These are phyloP conservation scores for Wickerhamiella siamensis DNA, from an alignment of 805 yeast genomes.

Conservation along the genomic window DNA sequence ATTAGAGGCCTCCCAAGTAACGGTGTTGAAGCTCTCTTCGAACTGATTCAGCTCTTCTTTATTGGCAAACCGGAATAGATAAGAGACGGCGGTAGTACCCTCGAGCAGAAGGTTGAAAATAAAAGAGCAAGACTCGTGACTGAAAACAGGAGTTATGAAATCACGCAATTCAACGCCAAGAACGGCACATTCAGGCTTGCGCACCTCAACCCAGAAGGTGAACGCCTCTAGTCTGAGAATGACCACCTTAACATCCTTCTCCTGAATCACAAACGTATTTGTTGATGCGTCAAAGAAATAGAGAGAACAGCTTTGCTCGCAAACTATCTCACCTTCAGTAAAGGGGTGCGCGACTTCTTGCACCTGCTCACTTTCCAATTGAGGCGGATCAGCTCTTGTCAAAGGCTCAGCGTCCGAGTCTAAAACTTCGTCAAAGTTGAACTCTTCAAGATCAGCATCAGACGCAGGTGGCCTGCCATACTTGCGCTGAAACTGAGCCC, in stretches of 20 bases:
- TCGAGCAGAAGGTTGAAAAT: slow-evolving; percentile 44
- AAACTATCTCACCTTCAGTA: slow-evolving; percentile 13
- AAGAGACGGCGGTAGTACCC: slow-evolving; percentile 36
- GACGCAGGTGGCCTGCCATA: slow-evolving; percentile 36
- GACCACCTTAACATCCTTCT: slow-evolving; percentile 23
- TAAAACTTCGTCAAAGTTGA: slow-evolving; percentile 29
- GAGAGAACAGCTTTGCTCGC: slow-evolving; percentile 27
- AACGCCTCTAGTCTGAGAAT: slow-evolving; percentile 36
- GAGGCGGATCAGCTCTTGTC: neutral
- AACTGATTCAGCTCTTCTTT: slow-evolving; percentile 33
- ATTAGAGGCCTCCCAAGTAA: slow-evolving; percentile 50
- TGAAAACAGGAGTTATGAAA: slow-evolving; percentile 52
- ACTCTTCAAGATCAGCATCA: slow-evolving; percentile 40
- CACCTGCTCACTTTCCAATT: slow-evolving; percentile 8
- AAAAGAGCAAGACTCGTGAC: slow-evolving; percentile 41
- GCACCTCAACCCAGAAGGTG: slow-evolving; percentile 39
- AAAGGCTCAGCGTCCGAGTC: neutral
- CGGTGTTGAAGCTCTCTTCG: slow-evolving; percentile 36
- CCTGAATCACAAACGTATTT: slow-evolving; percentile 35
- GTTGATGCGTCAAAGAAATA: slow-evolving; percentile 42
- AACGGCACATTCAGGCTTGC: slow-evolving; percentile 18
- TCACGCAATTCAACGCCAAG: slow-evolving; percentile 33
- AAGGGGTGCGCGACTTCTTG: slow-evolving; percentile 9
- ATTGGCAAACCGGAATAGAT: slow-evolving; percentile 42
- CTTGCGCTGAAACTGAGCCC: slow-evolving; percentile 65